phyloP scores from a whole-genome alignment of 495 filamentous ascomycete species.

The Penicillium angulare region DNA sequence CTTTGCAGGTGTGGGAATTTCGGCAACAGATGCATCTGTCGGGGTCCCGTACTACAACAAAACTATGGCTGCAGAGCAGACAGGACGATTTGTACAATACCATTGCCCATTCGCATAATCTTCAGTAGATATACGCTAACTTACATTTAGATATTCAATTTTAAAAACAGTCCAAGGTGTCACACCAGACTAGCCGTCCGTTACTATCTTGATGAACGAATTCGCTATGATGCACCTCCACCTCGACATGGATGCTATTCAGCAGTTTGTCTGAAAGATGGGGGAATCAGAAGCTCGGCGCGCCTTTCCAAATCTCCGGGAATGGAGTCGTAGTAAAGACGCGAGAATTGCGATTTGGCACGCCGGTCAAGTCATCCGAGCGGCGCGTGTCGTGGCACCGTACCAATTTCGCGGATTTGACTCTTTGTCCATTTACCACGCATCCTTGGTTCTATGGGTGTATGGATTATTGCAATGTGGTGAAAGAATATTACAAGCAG shows the following conservation, averaged over 20 bases:
- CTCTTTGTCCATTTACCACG: conserved; percentile 55
- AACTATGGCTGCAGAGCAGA: conserved; percentile 27
- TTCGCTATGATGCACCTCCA: conserved; percentile 56
- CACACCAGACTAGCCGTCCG: conserved; percentile 1
- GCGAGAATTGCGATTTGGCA: conserved; percentile 56
- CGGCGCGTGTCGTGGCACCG: conserved; percentile 42
- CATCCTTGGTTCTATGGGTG: conserved; percentile 54
- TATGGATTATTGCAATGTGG: conserved; percentile 45
- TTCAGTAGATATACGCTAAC: not conserved
- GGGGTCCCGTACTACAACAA: conserved; percentile 9
- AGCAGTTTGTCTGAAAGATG: conserved; percentile 59
- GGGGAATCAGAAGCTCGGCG: conserved; percentile 55
- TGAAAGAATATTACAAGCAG: conserved; percentile 5
- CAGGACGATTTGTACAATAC: conserved; percentile 30
- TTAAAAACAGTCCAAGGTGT: conserved; percentile 3
- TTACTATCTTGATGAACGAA: conserved; percentile 44
- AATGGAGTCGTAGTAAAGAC: conserved; percentile 50
- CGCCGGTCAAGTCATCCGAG: conserved; percentile 56
- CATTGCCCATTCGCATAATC: too few relatives aligned
- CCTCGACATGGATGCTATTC: conserved; percentile 57
- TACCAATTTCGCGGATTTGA: conserved; percentile 56
- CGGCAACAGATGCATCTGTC: conserved; percentile 22
- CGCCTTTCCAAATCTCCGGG: conserved; percentile 46
- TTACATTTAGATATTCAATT: conserved; percentile 6
- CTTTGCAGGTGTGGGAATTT: conserved; percentile 24